phyloP scores from a whole-genome alignment of 2,329 filamentous ascomycete genomes.

The Trichoderma semiorbis region DNA sequence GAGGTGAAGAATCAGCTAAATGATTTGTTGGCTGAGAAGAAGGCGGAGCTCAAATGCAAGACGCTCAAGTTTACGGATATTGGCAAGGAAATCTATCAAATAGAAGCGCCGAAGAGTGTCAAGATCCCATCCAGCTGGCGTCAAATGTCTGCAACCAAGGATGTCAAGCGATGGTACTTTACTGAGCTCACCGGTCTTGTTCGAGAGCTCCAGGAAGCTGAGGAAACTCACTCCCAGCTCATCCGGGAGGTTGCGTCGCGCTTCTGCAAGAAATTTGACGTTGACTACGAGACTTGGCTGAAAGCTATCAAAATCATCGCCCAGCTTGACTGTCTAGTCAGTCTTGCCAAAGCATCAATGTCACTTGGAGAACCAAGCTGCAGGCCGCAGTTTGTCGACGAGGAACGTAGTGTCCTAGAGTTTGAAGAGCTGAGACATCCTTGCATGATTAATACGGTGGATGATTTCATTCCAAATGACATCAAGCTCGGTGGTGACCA shows the following conservation, averaged over 20 bases:
- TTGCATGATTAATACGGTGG: conserved; percentile 84
- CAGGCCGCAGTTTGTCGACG: conserved; percentile 80
- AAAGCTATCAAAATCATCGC: conserved; percentile 85
- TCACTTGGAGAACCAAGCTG: conserved; percentile 84
- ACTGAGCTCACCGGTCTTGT: conserved; percentile 77
- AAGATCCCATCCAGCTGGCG: conserved; percentile 89
- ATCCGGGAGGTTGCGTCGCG: conserved; percentile 79
- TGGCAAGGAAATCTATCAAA: conserved; percentile 95
- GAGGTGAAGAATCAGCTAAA: conserved; percentile 71
- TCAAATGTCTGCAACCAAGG: conserved; percentile 91
- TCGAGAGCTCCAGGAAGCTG: conserved; percentile 84
- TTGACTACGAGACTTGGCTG: conserved; percentile 81
- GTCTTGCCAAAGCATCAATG: conserved; percentile 82
- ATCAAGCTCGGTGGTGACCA: conserved; percentile 77
- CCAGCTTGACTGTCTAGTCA: conserved; percentile 92
- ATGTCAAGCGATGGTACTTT: conserved; percentile 93
- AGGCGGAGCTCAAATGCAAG: conserved; percentile 70
- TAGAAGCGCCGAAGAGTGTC: conserved; percentile 80
- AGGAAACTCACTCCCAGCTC: conserved; percentile 89
- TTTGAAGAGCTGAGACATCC: conserved; percentile 92
- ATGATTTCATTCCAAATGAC: conserved; percentile 96
- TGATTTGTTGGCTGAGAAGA: conserved; percentile 65
- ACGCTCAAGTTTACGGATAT: conserved; percentile 75
- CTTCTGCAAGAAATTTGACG: conserved; percentile 85
- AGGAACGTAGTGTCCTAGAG: conserved; percentile 81